phyloP scores from a whole-genome alignment of 2,329 filamentous ascomycete species.

The Pseudopyrenochaeta lycopersici region DNA sequence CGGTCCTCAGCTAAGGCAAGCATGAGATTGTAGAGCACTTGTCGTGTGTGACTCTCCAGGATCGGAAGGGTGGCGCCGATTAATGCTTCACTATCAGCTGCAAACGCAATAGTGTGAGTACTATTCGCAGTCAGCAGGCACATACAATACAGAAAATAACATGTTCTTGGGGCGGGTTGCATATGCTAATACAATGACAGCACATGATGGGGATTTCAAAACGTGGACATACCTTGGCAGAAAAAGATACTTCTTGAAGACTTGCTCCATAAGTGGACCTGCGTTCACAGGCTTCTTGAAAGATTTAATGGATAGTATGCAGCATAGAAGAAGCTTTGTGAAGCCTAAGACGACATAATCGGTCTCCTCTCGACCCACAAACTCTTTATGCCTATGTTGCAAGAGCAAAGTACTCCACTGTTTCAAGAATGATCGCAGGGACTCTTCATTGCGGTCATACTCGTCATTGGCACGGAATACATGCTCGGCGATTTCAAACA shows the following conservation, averaged over 20 bases:
- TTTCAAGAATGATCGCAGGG: conserved; percentile 36
- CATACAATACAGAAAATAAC: background rate
- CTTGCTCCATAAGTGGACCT: conserved; percentile 34
- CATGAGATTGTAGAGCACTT: conserved; percentile 49
- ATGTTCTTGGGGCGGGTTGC: background rate
- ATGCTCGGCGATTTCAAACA: conserved; percentile 47
- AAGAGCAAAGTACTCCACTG: conserved; percentile 47
- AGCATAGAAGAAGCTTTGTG: conserved; percentile 50
- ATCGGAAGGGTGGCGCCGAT: conserved; percentile 32
- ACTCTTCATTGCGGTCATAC: conserved; percentile 39
- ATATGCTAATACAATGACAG: background rate
- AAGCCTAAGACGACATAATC: conserved; percentile 51
- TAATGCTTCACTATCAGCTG: conserved; percentile 17
- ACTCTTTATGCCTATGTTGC: conserved; percentile 42
- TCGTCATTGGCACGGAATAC: conserved; percentile 48
- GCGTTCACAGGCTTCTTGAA: conserved; percentile 49
- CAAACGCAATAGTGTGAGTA: conserved; percentile 8
- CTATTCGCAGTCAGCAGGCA: conserved; percentile 8
- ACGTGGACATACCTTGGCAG: conserved; percentile 24
- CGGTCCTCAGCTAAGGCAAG: conserved; percentile 43
- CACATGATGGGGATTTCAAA: background rate
- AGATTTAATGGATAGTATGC: conserved; percentile 50
- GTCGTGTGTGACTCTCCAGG: conserved; percentile 46
- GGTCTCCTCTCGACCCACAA: conserved; percentile 46
- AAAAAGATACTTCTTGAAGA: conserved; percentile 51